Base-by-base conservation (phyloP, 78 protist species). In the Polysphondylium violaceum region DNA sequence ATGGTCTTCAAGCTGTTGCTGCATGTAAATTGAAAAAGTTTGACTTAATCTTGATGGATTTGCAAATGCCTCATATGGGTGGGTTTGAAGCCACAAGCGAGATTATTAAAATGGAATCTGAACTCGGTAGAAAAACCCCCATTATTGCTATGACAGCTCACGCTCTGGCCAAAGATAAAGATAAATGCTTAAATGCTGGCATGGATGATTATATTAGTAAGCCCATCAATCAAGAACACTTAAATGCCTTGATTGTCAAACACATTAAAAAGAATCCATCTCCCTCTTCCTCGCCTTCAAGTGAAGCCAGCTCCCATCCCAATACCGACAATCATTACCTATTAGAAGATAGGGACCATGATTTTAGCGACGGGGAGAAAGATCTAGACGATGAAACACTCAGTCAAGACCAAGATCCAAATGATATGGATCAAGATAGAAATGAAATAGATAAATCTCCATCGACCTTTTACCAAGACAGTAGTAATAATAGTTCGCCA, bases 51-150 rank as follows among this genome's bases (percentile, higher is more conserved):
- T 59, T 96, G 6, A 96, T 96, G 97, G 97, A 96, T 59, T 77
- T 83, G 31, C 94, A 94, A 44, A 96, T 96, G 97, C 97, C 97
- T 11, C 95, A 88, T 59, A 93, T 94, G 93, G 93, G 89, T 61
- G 97, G 97, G 5, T 94, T 88, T 40, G 96, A 92, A 27, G 96
- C 97, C 1, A 93, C 96, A 14, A 33, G 41, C 0, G 41, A 36
- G 25, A 94, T 96, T n/a, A 73, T 96, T 36, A 33, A 63, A 9
- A 64, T 67, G 21, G 95, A 91, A 56, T 44, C 51, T 35, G 35
- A 40, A 43, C n/a, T 41, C 7, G 76, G 60, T 17, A 44, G 19
- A 41, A 77, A 58, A 1, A 91, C 95, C 4, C 95, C 95, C 29
- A 93, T 93, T 61, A 76, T 93, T 69, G 95, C 95, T 19, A 93